Conservation (phyloP, 768 basidiomycete genomes). For the Erythrobasidium yunnanense region DNA sequence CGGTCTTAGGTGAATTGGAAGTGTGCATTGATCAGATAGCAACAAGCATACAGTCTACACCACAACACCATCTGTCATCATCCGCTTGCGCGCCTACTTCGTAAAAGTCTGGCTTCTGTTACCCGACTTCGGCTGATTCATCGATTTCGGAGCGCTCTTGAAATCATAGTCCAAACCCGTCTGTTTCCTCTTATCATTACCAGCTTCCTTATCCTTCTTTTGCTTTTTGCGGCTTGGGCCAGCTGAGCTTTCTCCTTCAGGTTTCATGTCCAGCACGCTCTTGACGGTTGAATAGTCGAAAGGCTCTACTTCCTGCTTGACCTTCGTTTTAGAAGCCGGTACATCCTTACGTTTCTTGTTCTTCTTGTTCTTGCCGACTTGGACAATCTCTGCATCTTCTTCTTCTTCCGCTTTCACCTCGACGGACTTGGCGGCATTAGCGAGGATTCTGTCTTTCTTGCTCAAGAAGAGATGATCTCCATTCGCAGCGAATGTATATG, state of each 20-base stretch:
- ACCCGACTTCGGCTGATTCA: slow-evolving; percentile 17
- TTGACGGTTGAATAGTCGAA: slow-evolving; percentile 24
- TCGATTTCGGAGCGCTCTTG: slow-evolving; percentile 8
- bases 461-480: too few species aligned
- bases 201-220: neutral
- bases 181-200: neutral
- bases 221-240: slow-evolving; percentile 4
- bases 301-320: neutral
- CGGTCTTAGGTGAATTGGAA: too few species aligned
- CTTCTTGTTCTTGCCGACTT: neutral
- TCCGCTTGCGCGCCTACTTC: neutral
- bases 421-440: too few species aligned
- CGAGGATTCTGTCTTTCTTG: too few species aligned
- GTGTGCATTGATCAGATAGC: too few species aligned
- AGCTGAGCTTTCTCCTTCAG: neutral
- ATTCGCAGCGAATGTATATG: too few species aligned
- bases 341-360: slow-evolving; percentile 17
- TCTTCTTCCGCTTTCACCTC: neutral
- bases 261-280: slow-evolving; percentile 1
- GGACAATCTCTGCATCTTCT: slow-evolving; percentile 9
- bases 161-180: neutral
- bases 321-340: too few species aligned
- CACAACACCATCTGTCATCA: too few species aligned
- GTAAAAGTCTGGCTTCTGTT: slow-evolving; percentile 17
- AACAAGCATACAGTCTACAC: too few species aligned